A percentile compares a stretch with the other conserved stretches of the same genome.
Evolutionary conservation across 2,329 filamentous ascomycete species (phyloP).

Genomic region (Paecilomyces variotii): DNA sequence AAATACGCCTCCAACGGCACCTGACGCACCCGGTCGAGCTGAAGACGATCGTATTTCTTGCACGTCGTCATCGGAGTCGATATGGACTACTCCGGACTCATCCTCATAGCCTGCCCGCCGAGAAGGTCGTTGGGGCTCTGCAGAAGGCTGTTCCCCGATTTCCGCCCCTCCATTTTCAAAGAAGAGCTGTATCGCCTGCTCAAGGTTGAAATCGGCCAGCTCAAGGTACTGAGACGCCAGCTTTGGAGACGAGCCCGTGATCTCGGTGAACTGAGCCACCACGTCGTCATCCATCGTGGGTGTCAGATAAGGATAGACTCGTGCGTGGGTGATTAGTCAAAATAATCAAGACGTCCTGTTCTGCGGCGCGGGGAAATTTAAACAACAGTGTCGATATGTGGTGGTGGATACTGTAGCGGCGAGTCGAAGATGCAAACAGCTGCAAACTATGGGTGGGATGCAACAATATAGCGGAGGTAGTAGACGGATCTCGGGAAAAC

Average conservation of each 20-base stretch:
- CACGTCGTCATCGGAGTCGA: constrained; percentile 69
- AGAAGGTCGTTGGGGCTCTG: constrained; percentile 19
- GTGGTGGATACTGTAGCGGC: constrained; percentile 5
- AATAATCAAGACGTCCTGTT: neutral
- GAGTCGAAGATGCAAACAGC: constrained; percentile 20
- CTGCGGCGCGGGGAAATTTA: neutral
- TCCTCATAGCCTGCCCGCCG: constrained; percentile 42
- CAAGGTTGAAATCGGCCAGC: constrained; percentile 73
- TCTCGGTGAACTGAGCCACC: constrained; percentile 68
- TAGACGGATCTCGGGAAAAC: neutral
- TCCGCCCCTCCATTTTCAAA: constrained; percentile 72
- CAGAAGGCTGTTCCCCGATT: constrained; percentile 43
- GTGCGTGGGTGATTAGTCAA: neutral
- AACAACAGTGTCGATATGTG: constrained; percentile 1
- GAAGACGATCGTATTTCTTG: constrained; percentile 19
- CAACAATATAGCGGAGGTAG: constrained; percentile 2
- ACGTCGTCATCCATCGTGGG: constrained; percentile 58
- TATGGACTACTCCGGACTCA: constrained; percentile 56
- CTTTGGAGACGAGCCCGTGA: constrained; percentile 67
- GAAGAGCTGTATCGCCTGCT: constrained; percentile 81
- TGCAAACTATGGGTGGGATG: constrained; percentile 15
- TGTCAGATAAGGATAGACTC: neutral
- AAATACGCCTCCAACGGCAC: constrained; percentile 40
- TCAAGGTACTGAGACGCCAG: constrained; percentile 76
- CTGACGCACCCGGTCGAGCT: constrained; percentile 25